A percentile compares a stretch with the other conserved stretches of the same genome.
phyloP scores from a whole-genome alignment of 371 early-diverging fungal species.

The Lichtheimia ramosa region DNA sequence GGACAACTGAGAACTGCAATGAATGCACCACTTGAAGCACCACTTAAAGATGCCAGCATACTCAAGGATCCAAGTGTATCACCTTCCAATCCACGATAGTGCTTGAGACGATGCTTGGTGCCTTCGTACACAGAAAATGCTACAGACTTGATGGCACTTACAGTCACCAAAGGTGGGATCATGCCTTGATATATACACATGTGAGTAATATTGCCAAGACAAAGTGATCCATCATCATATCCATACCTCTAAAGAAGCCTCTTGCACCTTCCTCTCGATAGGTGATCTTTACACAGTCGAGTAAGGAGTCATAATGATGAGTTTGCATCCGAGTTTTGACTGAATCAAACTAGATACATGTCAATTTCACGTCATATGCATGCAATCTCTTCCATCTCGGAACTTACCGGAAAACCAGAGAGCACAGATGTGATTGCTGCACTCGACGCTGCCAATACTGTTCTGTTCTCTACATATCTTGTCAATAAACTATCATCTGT shows the following conservation, averaged over 20 bases:
- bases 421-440: slow-evolving; percentile 62
- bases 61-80: slow-evolving; percentile 40
- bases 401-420: slow-evolving; percentile 63
- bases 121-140: slow-evolving; percentile 76
- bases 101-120: slow-evolving; percentile 37
- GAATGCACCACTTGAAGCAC: slow-evolving; percentile 65
- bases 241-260: slow-evolving; percentile 70
- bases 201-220: background rate
- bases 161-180: slow-evolving; percentile 74
- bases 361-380: background rate
- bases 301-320: slow-evolving; percentile 65
- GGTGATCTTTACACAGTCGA: slow-evolving; percentile 66
- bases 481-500: no score
- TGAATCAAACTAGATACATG: slow-evolving; percentile 63
- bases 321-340: slow-evolving; percentile 85
- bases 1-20: slow-evolving; percentile 74
- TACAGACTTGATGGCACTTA: slow-evolving; percentile 72
- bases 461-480: slow-evolving; percentile 46
- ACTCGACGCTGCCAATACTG: slow-evolving; percentile 61
- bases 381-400: background rate
- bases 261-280: slow-evolving; percentile 70
- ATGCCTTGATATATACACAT: slow-evolving; percentile 43
- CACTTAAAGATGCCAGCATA: slow-evolving; percentile 56
- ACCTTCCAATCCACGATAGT: slow-evolving; percentile 26
- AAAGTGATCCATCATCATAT: background rate